Base-by-base conservation (phyloP, 306 rosid species). In the Fagus crenata region DNA sequence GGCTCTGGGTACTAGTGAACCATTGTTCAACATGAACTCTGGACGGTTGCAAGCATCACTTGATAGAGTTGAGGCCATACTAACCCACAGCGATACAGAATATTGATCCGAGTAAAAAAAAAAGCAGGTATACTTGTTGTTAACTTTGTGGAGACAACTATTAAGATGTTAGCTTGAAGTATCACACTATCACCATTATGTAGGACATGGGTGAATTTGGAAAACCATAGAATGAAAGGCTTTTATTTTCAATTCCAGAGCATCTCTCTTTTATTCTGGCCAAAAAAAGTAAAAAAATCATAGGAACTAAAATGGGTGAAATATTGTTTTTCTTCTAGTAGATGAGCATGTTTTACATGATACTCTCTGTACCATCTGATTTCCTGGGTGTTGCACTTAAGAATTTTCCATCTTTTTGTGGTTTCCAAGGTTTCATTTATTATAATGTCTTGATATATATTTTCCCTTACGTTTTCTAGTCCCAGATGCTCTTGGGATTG, bases 11-110 rank as follows among this genome's bases (percentile, higher is more conserved):
- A 89, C 98, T 9, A 89, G 88, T 14, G 98, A 95, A 64, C 91
- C 96, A 46, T 32, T 92, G 88, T 90, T 95, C 84, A 95, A 95
- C 89, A 87, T 92, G 98, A 86, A 91, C 72, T 87, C 97, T 0
- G 97, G 97, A 72, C 84, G 82, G 76, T 73, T 90, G 73, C 90
- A 90, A 71, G 97, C 96, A 80, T 94, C 98, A 28, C 92, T 95
- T 68, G 98, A 95, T 82, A 87, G 98, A 86, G 90, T 95, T 28
- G 98, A 95, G 86, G 84, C 90, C 84, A 87, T 95, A 82, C 37
- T 95, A 80, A 95, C 96, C 65, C 92, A 90, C 75, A 78, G 75
- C 46, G 98, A 92, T 60, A 35, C 35, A 40, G 8, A 40, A 56
- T 78, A 79, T 51, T 69, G 53, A 68, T 22, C 53, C 35, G 7